Evolutionary conservation across 1,284 basidiomycete genomes (phyloP), one percentile per base, ranked within the genome.

Genomic region (Trametes hirsuta): DNA sequence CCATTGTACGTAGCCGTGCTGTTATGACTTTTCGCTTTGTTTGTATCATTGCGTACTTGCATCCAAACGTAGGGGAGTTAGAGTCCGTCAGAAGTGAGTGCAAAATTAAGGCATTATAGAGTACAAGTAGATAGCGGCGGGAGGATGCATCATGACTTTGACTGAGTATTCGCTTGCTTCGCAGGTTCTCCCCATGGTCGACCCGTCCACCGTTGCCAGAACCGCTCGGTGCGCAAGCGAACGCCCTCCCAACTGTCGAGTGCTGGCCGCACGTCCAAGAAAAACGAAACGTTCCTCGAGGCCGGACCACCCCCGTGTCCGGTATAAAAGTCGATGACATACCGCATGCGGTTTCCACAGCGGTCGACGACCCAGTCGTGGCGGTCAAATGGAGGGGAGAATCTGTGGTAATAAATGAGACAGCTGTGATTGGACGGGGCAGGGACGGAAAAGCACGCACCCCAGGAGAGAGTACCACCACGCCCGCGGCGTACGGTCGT

Each of bases 261-360:
- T 1, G 97, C 96, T 0, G 97, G 97, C 48, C 97, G 83, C 11
- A 94, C 95, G 70, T 99, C 97, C 42, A 99, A 84, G 75, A 91
- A 97, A 76, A 99, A 99, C 4, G 95, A 88, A 21, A 85, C 71
- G 62, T 81, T 81, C 55, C 76, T 75, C 11, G 77, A 72, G 25
- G 76, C 66, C 4, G 77, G 68, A 35, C 72, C 74, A 47, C 78
- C 75, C 34, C 79, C 77, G 59, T 84, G 87, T n/a, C 97, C 97
- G 0, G 94, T 92, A 80, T 99, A 99, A 74, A 98, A 99, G 76
- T 99, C 97, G 67, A 99, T 98, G 58, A 99, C 88, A 77, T 99
- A 99, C 63, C 97, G 88, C 70, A 96, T 82, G 55, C 87, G 87
- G 2, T 84, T 85, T 2, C 95, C 95, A 70, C 94, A 95, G 34